These are phyloP conservation scores for Asterochloris sp. DNA, from an alignment of 139 green algal genomes.

Conservation along the genomic window DNA sequence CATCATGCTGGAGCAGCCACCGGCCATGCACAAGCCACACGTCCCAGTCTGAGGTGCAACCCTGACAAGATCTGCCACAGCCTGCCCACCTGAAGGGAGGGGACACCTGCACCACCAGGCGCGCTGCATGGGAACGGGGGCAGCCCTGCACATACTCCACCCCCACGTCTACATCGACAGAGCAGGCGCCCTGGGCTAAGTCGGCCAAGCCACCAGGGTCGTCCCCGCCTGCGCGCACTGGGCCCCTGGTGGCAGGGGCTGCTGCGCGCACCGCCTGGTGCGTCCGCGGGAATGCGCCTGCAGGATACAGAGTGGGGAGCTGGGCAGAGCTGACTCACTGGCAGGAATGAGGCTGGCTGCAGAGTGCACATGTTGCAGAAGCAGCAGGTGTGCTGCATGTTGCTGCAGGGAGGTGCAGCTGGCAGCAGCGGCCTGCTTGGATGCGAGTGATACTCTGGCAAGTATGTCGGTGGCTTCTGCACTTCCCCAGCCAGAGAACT, in stretches of 20 bases:
- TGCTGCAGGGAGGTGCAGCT: too few relatives aligned
- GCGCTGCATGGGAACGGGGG: constrained; percentile 29
- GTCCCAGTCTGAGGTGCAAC: too few relatives aligned
- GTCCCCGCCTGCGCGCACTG: too few relatives aligned
- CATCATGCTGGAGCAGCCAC: too few relatives aligned
- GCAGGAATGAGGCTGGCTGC: background rate
- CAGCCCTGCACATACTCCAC: constrained; percentile 41
- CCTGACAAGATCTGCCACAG: background rate
- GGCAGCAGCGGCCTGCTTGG: too few relatives aligned
- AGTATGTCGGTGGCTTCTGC: background rate
- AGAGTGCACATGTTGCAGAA: too few relatives aligned
- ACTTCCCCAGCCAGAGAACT: background rate
- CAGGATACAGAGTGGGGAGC: background rate
- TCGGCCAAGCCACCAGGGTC: background rate
- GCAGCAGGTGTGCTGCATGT: too few relatives aligned
- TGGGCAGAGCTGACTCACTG: background rate
- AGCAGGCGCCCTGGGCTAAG: background rate
- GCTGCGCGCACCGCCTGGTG: too few relatives aligned
- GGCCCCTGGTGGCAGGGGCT: too few relatives aligned
- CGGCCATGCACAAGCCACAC: too few relatives aligned
- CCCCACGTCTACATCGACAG: constrained; percentile 32
- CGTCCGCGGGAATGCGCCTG: background rate
- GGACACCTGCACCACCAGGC: constrained; percentile 24
- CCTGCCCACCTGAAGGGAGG: constrained; percentile 30
- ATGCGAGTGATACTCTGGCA: too few relatives aligned